Evolutionary conservation across 1,284 basidiomycete genomes (phyloP).

Genomic region (Ceratobasidium theobromae): DNA sequence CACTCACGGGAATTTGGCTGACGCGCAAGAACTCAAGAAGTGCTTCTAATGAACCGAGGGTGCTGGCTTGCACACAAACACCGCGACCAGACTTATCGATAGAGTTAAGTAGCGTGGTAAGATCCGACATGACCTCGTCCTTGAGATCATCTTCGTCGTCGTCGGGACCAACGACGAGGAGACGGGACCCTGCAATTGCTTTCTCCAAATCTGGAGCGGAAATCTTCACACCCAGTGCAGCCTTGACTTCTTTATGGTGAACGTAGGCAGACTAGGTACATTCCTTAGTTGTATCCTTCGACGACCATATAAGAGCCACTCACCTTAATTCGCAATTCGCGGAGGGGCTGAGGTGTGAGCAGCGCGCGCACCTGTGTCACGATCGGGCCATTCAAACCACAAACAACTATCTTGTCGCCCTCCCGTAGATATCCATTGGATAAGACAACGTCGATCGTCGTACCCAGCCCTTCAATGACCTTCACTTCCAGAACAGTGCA

Average conservation of each 20-base stretch:
- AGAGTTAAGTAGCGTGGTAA: conserved; percentile 86
- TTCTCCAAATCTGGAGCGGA: conserved; percentile 96
- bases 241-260: conserved; percentile 98
- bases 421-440: conserved; percentile 94
- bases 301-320: conserved; percentile 34
- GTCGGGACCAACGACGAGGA: conserved; percentile 86
- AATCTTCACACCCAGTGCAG: conserved; percentile 96
- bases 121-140: conserved; percentile 58
- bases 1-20: conserved; percentile 96
- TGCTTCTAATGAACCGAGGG: conserved; percentile 96
- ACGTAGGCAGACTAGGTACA: conserved; percentile 82
- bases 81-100: conserved; percentile 95
- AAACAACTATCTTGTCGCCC: conserved; percentile 94
- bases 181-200: conserved; percentile 96
- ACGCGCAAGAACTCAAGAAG: conserved; percentile 92
- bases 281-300: conserved; percentile 13
- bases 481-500: conserved; percentile 99
- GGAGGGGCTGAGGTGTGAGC: conserved; percentile 94
- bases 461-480: conserved; percentile 97
- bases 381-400: conserved; percentile 97
- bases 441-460: conserved; percentile 96
- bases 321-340: conserved; percentile 95
- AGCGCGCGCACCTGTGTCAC: conserved; percentile 93
- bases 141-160: conserved; percentile 46
- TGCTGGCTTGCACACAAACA: conserved; percentile 97